Percentiles rank a stretch among this genome's conserved stretches.
These are phyloP conservation scores for Starmerella tilneyi DNA, from an alignment of 805 yeast species.

Conservation along the genomic window DNA sequence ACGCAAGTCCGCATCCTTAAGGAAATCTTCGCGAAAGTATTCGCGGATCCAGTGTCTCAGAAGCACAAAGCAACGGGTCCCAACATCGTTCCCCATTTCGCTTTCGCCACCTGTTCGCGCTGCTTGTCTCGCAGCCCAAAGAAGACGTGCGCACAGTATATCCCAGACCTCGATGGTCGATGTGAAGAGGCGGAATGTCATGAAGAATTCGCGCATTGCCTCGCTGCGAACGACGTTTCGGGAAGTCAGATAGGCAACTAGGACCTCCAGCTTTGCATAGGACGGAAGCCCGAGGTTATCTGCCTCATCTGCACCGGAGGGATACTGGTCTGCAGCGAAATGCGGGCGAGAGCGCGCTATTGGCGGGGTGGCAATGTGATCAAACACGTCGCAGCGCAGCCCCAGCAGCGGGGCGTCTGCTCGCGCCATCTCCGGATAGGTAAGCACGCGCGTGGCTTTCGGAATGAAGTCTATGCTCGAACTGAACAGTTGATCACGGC, in stretches of 20 bases:
- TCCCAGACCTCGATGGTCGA: conserved; percentile 49
- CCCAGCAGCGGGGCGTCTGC: conserved; percentile 8
- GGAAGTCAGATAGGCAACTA: conserved; percentile 42
- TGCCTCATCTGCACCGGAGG: neutral
- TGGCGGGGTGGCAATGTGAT: conserved; percentile 6
- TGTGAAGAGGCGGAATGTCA: conserved; percentile 67
- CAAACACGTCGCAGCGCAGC: conserved; percentile 7
- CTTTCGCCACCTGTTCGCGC: conserved; percentile 26
- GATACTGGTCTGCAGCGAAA: neutral
- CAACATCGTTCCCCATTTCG: conserved; percentile 49
- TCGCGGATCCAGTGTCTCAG: conserved; percentile 83
- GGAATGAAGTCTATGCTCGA: too few species aligned
- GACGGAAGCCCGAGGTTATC: conserved; percentile 19
- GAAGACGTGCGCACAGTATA: conserved; percentile 51
- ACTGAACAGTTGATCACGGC: too few species aligned
- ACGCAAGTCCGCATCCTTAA: conserved; percentile 43
- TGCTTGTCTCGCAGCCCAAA: conserved; percentile 51
- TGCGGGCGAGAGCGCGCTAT: conserved; percentile 1
- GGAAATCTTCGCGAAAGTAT: conserved; percentile 78
- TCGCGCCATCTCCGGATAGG: conserved; percentile 3
- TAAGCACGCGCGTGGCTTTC: conserved; percentile 2
- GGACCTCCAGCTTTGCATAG: conserved; percentile 21
- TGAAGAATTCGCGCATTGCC: conserved; percentile 72
- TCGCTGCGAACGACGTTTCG: conserved; percentile 69
- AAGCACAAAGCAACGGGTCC: conserved; percentile 75